These are phyloP conservation scores for Exutisphaerella laricina DNA, from an alignment of 2,329 filamentous ascomycete genomes.

Conservation along the genomic window DNA sequence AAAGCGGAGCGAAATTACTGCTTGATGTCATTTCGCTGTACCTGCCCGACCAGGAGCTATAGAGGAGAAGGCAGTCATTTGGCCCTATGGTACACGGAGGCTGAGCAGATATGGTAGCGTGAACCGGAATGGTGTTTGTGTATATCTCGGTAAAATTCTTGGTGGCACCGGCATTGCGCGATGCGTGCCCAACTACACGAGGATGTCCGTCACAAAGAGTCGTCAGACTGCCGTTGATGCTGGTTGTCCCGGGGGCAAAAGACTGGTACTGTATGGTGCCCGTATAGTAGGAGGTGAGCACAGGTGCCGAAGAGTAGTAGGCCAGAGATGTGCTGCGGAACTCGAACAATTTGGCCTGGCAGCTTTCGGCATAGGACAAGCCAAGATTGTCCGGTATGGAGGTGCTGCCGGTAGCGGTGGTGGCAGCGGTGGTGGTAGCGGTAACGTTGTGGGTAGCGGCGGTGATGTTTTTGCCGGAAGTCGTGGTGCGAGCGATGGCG, in stretches of 20 bases:
- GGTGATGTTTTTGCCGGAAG: no score
- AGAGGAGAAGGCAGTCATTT: slow-evolving; percentile 10
- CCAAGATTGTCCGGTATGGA: no score
- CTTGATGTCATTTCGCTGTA: not conserved
- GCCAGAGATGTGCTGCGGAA: not conserved
- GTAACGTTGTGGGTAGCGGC: no score
- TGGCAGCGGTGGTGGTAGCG: no score
- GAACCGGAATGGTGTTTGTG: not conserved
- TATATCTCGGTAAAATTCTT: not conserved
- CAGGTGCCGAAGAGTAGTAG: not conserved
- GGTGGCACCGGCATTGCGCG: not conserved
- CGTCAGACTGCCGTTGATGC: slow-evolving; percentile 5
- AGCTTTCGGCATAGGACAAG: not conserved
- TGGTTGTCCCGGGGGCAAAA: not conserved
- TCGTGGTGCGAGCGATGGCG: no score
- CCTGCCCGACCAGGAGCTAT: slow-evolving; percentile 8
- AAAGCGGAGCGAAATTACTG: slow-evolving; percentile 1
- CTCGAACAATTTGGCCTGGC: not conserved
- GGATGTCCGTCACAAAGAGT: slow-evolving; percentile 25
- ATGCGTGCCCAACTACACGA: slow-evolving; percentile 15
- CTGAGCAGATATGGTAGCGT: not conserved
- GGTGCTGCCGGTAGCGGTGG: no score
- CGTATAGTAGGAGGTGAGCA: not conserved
- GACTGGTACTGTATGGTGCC: not conserved
- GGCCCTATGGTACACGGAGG: slow-evolving; percentile 14